Evolutionary conservation across 2,329 filamentous ascomycete genomes (phyloP), one percentile per base, ranked within the genome.

Genomic region (Aspergillus calidoustus): DNA sequence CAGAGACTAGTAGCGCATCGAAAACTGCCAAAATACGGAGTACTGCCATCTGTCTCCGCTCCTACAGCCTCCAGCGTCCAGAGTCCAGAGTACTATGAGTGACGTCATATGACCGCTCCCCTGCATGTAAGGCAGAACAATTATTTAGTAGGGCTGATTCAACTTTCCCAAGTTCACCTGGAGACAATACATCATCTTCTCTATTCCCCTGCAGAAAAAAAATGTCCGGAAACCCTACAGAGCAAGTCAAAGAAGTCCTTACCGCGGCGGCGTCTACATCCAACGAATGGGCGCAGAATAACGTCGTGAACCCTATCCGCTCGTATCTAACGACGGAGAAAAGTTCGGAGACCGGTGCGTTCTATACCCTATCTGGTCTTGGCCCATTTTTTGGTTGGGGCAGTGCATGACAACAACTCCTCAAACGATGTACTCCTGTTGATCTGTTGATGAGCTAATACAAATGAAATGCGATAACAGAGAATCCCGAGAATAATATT

Each of bases 231-330:
- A 62, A 38, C 22, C 64, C 64, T 17, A 51, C 64, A 6, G 38
- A 53, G 2, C 62, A 66, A 8, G 43, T 62, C 4, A 66, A 65
- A 48, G 61, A 63, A 8, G 61, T 46, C 38, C 22, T 65, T 13
- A 15, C 55, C 15, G 25, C 58, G 5, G 30, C 58, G 2, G 62
- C 59, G n/a, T 28, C 55, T 19, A 53, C 49, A 6, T 30, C 66
- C 7, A 46, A 59, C n/a, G 63, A 69, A 22, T 59, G 60, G 15
- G 57, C 62, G 1, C 61, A 63, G 25, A 54, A 53, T n/a, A 58
- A 51, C 23, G 48, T 64, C 31, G 60, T 65, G 47, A 59, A 56
- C 19, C 59, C 63, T 17, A 49, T 66, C 4, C 62, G 52, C 25
- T 65, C 61, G 11, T 58, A 63, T 19, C 23, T 57, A 11, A 54